Evolutionary conservation across 345 rosid species (phyloP).

Genomic region (Gossypium anomalum): DNA sequence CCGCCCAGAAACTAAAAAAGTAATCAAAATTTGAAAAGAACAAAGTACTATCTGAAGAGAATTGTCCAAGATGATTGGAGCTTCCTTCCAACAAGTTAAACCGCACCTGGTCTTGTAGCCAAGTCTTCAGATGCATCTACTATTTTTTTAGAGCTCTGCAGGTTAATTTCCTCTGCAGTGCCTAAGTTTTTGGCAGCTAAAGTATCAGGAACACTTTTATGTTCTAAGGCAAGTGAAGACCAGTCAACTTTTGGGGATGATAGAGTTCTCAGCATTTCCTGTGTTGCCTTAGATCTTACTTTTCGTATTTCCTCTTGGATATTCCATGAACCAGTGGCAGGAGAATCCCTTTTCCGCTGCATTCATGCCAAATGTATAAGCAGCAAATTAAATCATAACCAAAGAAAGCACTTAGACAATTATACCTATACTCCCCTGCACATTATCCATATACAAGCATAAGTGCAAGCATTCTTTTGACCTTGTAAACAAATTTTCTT

Average conservation of each 20-base stretch:
- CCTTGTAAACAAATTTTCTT: neutral
- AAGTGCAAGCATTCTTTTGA: neutral
- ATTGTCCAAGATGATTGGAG: neutral
- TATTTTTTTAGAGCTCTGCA: slow-evolving; percentile 21
- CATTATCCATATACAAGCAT: neutral
- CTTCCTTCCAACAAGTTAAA: neutral
- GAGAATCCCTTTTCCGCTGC: slow-evolving; percentile 52
- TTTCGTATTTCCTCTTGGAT: slow-evolving; percentile 79
- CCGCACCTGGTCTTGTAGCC: slow-evolving; percentile 30
- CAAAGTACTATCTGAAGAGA: neutral
- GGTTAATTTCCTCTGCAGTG: slow-evolving; percentile 26
- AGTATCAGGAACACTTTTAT: slow-evolving; percentile 28
- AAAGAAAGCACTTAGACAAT: neutral
- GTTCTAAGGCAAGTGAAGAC: slow-evolving; percentile 41
- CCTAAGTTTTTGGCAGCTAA: slow-evolving; percentile 23
- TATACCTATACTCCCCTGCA: neutral
- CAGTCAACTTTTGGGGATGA: slow-evolving; percentile 42
- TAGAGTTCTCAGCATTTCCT: slow-evolving; percentile 61
- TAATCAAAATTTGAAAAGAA: neutral
- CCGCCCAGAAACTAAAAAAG: neutral
- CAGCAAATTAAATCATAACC: slow-evolving; percentile 5
- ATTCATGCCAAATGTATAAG: slow-evolving; percentile 24
- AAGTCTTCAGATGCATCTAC: slow-evolving; percentile 33
- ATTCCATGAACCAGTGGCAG: slow-evolving; percentile 64
- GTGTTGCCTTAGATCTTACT: slow-evolving; percentile 88